Base-by-base conservation (phyloP, 2,329 filamentous ascomycete genomes). In the Aspergillus unguis region DNA sequence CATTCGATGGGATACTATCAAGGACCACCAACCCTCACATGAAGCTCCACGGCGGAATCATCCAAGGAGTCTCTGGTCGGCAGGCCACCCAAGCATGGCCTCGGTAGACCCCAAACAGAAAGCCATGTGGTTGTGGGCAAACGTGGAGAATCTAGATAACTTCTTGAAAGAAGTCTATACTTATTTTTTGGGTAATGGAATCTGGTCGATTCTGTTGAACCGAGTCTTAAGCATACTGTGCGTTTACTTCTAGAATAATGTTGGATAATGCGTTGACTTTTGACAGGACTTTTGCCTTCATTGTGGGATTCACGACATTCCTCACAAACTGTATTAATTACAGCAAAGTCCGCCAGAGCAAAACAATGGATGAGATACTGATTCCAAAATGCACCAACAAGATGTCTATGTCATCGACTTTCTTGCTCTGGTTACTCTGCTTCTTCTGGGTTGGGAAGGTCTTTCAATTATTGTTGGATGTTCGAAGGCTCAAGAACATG, bases 81-180 rank as follows among this genome's bases (percentile, higher is more conserved):
- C 60, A 4, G 64, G 64, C 17, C 66, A 69, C 27, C 62, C 69
- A 1, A 69, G 66, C 27, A 58, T 77, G 38, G 68, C 70, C 17
- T 68, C 75, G 48, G 74, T 78, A 28, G 81, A 83, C 62, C 82
- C 84, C 1, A 85, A 85, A 69, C 87, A 92, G 65, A 87, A 86
- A 69, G 91, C 92, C 3, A 83, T 95, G 76, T 96, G 90, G 86
- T 83, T 89, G 71, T 96, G 92, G 88, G 89, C 89, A 50, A 96
- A 96, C 65, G 89, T 94, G 52, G 84, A 88, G 35, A 94, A 95
- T 65, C 77, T 96, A 48, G 92, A 96, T 71, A 86, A 85, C 62
- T 96, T 96, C 68, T 84, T 96, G 65, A 82, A 84, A 50, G 87
- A 87, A 57, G 89, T 95, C 3, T 96, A 96, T 68, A 80, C 87